Percentiles rank a stretch among this genome's conserved stretches.
Conservation (phyloP, 1,284 basidiomycete genomes). For the Taiwanofungus camphoratus region DNA sequence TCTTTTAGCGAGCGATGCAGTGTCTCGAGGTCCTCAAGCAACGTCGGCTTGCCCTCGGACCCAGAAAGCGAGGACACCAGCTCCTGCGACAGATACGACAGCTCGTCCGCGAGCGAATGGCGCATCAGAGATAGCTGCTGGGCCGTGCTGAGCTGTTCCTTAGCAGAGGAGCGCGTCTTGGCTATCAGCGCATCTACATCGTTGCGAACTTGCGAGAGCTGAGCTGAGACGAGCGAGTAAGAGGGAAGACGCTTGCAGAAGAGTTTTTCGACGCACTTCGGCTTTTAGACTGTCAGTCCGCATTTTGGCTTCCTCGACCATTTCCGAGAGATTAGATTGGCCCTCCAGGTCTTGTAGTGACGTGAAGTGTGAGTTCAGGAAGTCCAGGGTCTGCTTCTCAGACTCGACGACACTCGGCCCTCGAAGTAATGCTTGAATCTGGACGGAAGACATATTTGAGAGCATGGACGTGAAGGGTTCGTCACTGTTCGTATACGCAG, state of each 20-base stretch:
- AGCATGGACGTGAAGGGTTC: neutral
- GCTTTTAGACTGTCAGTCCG: constrained; percentile 18
- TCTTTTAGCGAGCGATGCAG: constrained; percentile 70
- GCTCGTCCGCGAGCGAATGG: constrained; percentile 72
- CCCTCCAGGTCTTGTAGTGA: constrained; percentile 34
- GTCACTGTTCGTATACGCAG: neutral
- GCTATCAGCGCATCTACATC: constrained; percentile 39
- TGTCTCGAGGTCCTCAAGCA: constrained; percentile 78
- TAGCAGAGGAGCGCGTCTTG: constrained; percentile 37
- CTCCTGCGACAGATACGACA: constrained; percentile 60
- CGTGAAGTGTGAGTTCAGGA: constrained; percentile 40
- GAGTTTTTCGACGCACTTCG: constrained; percentile 20
- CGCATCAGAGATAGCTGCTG: constrained; percentile 71
- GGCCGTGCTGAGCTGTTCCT: constrained; percentile 50
- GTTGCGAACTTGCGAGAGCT: constrained; percentile 53
- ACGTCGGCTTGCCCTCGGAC: constrained; percentile 44
- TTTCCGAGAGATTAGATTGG: constrained; percentile 29
- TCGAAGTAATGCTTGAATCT: constrained; percentile 42
- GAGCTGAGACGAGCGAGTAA: constrained; percentile 33
- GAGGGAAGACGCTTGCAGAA: neutral
- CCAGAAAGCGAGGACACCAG: constrained; percentile 53
- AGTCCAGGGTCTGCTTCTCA: constrained; percentile 32
- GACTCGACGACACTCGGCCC: constrained; percentile 39
- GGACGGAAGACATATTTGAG: constrained; percentile 29
- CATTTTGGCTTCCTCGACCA: constrained; percentile 24